Conservation (phyloP, 495 filamentous ascomycete species). For the Paragyromitra xinjiangensis region DNA sequence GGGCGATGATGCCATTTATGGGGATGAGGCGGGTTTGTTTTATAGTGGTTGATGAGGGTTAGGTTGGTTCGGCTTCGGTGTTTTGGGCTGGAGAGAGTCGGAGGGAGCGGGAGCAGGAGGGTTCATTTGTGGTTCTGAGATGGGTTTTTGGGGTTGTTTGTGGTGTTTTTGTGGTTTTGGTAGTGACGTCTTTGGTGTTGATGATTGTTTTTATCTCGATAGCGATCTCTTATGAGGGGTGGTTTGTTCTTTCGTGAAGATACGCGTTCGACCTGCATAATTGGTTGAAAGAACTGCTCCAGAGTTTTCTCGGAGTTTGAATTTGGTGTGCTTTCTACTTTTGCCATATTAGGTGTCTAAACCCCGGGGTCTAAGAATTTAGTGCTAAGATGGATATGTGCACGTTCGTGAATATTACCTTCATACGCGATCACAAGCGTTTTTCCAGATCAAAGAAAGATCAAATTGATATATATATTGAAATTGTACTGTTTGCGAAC, state of each 20-base stretch:
- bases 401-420: background rate
- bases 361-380: background rate
- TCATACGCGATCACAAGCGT: background rate
- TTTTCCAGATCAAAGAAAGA: background rate
- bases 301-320: background rate
- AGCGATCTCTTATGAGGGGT: background rate
- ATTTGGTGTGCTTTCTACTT: background rate
- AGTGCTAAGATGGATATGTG: background rate
- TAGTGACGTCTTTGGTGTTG: background rate
- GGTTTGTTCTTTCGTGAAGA: background rate
- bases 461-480: too few species aligned
- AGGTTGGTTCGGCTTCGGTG: background rate
- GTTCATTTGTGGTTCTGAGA: background rate
- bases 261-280: background rate
- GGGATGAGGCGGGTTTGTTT: background rate
- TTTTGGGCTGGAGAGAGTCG: background rate
- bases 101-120: background rate
- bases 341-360: background rate
- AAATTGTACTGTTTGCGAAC: background rate
- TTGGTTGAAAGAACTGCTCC: background rate
- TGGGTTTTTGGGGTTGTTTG: background rate
- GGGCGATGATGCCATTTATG: slow-evolving; percentile 10
- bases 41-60: too few species aligned
- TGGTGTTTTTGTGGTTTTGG: background rate
- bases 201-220: background rate